A percentile compares a stretch with the other conserved stretches of the same genome.
Evolutionary conservation across 495 filamentous ascomycete genomes (phyloP).

Genomic region (Xylaria flabelliformis): DNA sequence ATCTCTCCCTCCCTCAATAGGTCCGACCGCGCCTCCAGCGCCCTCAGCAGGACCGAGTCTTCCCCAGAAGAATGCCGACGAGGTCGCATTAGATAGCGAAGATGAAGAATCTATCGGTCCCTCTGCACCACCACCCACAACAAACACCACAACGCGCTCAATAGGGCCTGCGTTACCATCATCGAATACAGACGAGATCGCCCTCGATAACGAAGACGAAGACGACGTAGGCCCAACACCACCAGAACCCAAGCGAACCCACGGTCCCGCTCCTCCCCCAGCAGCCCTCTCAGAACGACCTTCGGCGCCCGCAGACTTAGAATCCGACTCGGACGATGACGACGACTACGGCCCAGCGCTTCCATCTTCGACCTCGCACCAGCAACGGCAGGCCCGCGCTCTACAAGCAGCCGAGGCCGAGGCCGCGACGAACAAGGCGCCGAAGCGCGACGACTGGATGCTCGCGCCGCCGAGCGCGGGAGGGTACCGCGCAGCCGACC

Average conservation of each 20-base stretch:
- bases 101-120: conserved; percentile 35
- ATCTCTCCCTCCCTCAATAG: conserved; percentile 34
- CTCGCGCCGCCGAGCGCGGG: conserved; percentile 75
- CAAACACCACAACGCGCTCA: conserved; percentile 27
- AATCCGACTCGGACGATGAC: conserved; percentile 48
- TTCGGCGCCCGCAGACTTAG: conserved; percentile 33
- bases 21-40: conserved; percentile 10
- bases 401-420: conserved; percentile 29
- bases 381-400: conserved; percentile 35
- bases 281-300: conserved; percentile 50
- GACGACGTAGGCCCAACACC: conserved; percentile 34
- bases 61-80: conserved; percentile 29
- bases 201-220: conserved; percentile 32
- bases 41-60: conserved; percentile 14
- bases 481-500: conserved; percentile 71
- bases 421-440: conserved; percentile 39
- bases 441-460: conserved; percentile 91
- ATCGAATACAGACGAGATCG: conserved; percentile 36
- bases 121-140: conserved; percentile 28
- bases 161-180: conserved; percentile 47
- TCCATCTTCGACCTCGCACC: conserved; percentile 55
- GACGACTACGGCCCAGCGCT: conserved; percentile 79
- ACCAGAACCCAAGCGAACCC: conserved; percentile 40
- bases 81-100: conserved; percentile 34
- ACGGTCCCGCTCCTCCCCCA: conserved; percentile 54